Base-by-base conservation (phyloP, 2,329 filamentous ascomycete species). In the Colletotrichum sublineola region DNA sequence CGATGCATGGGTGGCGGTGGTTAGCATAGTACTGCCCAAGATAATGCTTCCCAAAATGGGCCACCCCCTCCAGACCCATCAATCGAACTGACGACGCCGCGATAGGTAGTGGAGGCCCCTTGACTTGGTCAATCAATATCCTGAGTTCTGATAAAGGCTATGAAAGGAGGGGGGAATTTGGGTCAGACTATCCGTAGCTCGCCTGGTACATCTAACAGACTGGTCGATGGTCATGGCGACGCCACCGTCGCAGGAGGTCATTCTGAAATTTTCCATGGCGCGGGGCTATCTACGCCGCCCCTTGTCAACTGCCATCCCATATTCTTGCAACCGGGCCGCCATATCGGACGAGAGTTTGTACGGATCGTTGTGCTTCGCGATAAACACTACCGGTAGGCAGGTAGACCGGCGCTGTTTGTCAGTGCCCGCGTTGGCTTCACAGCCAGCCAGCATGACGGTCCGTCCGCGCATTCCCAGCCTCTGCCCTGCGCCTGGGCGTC, bases 261-360 rank as follows among this genome's bases (percentile, higher is more conserved):
- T 72, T 56, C 57, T 48, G 53, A 33, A 56, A 60, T 55, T 61
- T 64, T 46, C 20, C 38, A 62, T 63, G 68, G 67, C 67, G 67
- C 57, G 55, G 50, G 56, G 70, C 70, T 73, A 73, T 73, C 31
- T 57, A 73, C 61, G 61, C 61, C 62, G 61, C 62, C 42, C 40
- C 53, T 71, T 66, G 71, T 67, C 67, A 67, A 60, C 67, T 71
- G 71, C 71, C 71, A 73, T 73, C 71, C 53, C 44, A 60, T 69
- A 46, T 62, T 36, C 42, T 15, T 48, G 50, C 53, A 31, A 61
- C 29, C 50, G 29, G 60, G 29, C 9, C n/a, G 46, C 42, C n/a
- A 20, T 38, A 55, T 69, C 44, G 67, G 65, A 72, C 53, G 31
- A 46, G 38, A 52, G 9, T 46, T 29, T 36, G 64, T 57, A 68